Evolutionary conservation across 495 filamentous ascomycete species (phyloP), one percentile per base, ranked within the genome.

Genomic region (Talaromyces nanjingensis): DNA sequence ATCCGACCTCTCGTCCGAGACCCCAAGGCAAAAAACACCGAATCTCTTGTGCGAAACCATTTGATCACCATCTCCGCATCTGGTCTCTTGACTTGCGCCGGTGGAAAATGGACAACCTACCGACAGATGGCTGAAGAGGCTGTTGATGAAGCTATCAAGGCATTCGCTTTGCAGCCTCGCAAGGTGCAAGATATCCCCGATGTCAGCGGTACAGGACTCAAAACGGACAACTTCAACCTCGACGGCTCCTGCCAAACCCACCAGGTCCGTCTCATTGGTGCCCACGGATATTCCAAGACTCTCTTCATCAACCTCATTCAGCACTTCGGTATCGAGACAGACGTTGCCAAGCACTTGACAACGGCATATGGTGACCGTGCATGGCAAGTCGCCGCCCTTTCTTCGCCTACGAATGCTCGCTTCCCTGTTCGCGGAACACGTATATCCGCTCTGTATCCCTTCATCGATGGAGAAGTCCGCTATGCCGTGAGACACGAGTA

Each of bases 51-150:
- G 29, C 92, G 94, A 60, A 98, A 94, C 75, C 94, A 98, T 72
- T 82, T 98, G 62, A 87, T 98, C 70, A 89, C 93, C 64, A 83
- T 93, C 27, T 97, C 93, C 11, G 74, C 83, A 1, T 93, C 91
- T 8, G 94, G 94, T 3, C 86, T 98, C 31, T 74, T 98, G 59
- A 98, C 94, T 49, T 93, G 91, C 72, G 91, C 93, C n/a, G 94
- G 94, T 65, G 94, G 94, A 22, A 98, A 98, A 77, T 98, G 94
- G 94, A 98, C 94, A 3, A 98, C 94, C 5, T 98, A 98, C 77
- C 89, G 94, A 34, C 92, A 98, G 72, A 98, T 98, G 94, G 92
- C 94, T 39, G 93, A 98, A 77, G 93, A 98, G 73, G 88, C 90
- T 60, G 94, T 98, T 33, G 93, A 98, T 69, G 89, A 92, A 66